These are phyloP conservation scores for Coemansia pectinata DNA, from an alignment of 192 early-diverging fungal species.

Conservation along the genomic window DNA sequence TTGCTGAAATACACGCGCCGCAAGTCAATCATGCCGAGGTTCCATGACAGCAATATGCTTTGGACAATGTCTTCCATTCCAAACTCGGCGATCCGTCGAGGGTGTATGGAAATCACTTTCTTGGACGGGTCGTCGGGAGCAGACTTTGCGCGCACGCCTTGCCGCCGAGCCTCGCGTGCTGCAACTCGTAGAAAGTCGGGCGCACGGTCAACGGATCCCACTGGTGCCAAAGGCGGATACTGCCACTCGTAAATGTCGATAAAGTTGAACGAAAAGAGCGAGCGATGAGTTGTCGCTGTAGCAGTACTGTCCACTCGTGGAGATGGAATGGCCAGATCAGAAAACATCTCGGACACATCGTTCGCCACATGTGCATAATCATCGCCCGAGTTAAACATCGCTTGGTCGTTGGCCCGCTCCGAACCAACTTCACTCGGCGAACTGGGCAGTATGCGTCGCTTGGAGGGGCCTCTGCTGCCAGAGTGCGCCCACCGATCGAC, in stretches of 20 bases:
- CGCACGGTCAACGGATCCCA: slow-evolving; percentile 13
- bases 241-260: slow-evolving; percentile 51
- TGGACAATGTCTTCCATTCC: slow-evolving; percentile 31
- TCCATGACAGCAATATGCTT: slow-evolving; percentile 39
- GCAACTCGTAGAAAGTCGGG: slow-evolving; percentile 42
- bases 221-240: slow-evolving; percentile 28
- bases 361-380: background rate
- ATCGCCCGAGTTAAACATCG: background rate
- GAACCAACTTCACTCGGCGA: slow-evolving; percentile 14
- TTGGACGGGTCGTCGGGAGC: slow-evolving; percentile 28
- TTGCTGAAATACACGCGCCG: slow-evolving; percentile 46
- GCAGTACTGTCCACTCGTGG: background rate
- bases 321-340: slow-evolving; percentile 5
- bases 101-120: slow-evolving; percentile 32
- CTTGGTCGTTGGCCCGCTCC: background rate
- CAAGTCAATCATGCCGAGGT: slow-evolving; percentile 44
- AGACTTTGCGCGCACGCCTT: slow-evolving; percentile 19
- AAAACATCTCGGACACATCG: slow-evolving; percentile 17
- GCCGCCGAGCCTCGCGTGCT: slow-evolving; percentile 41
- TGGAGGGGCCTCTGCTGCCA: background rate
- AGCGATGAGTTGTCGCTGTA: background rate
- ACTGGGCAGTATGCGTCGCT: slow-evolving; percentile 18
- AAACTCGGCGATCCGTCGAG: slow-evolving; percentile 9
- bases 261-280: slow-evolving; percentile 38
- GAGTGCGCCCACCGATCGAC: slow-evolving; percentile 5